phyloP scores from a whole-genome alignment of 1,139 yeast genomes.

The Kurtzmaniella quercitrusa region DNA sequence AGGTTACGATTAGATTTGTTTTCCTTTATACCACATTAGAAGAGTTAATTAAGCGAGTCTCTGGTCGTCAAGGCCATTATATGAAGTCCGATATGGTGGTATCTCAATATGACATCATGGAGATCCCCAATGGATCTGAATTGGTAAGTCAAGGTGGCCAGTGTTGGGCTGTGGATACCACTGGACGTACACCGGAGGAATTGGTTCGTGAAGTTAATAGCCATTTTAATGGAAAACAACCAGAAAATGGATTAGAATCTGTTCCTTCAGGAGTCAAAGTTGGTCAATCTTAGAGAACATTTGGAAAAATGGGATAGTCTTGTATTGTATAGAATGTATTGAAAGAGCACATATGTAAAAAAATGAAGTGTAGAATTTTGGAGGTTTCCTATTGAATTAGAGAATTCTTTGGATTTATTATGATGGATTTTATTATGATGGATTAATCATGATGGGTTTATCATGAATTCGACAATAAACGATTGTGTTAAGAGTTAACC shows the following conservation, averaged over 20 bases:
- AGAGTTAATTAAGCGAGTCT: constrained; percentile 58
- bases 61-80: constrained; percentile 64
- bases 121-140: constrained; percentile 54
- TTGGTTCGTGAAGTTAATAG: constrained; percentile 15
- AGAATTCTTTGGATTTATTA: too few relatives aligned
- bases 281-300: background rate
- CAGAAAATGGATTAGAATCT: background rate
- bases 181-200: constrained; percentile 34
- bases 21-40: constrained; percentile 65
- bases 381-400: too few relatives aligned
- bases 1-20: constrained; percentile 34
- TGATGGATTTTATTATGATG: too few relatives aligned
- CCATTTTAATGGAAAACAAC: background rate
- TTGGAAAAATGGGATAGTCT: background rate
- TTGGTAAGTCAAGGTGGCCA: constrained; percentile 36
- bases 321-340: too few relatives aligned
- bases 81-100: constrained; percentile 84
- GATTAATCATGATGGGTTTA: too few relatives aligned
- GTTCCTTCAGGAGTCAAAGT: background rate
- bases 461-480: too few relatives aligned
- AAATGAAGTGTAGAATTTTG: too few relatives aligned
- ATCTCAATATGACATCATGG: constrained; percentile 72
- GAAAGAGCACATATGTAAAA: too few relatives aligned
- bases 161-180: constrained; percentile 34
- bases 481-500: too few relatives aligned